Conservation (phyloP, 208 protist genomes). For the Acanthamoeba healyi region DNA sequence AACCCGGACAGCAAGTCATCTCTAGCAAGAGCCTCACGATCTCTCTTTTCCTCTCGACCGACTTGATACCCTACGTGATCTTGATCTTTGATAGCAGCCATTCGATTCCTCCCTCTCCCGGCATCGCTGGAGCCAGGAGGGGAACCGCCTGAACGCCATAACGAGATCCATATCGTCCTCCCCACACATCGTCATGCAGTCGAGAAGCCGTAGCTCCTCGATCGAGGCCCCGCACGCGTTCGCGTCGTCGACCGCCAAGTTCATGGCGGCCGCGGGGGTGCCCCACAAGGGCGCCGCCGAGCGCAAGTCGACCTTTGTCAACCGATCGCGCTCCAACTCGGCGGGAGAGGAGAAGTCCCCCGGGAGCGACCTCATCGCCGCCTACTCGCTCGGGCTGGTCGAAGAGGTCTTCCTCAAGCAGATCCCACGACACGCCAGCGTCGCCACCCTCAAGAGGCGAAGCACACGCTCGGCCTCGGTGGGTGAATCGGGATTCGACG, state of each 20-base stretch:
- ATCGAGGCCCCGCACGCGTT: not conserved
- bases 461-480: not conserved
- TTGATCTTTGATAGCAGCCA: too few species aligned
- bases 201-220: slow-evolving; percentile 24
- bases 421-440: not conserved
- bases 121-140: not conserved
- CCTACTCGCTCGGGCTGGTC: slow-evolving; percentile 24
- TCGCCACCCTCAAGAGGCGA: slow-evolving; percentile 4
- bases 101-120: too few species aligned
- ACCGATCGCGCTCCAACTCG: slow-evolving; percentile 1
- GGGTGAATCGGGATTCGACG: not conserved
- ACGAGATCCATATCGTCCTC: not conserved
- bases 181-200: not conserved
- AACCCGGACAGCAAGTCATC: too few species aligned
- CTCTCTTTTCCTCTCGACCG: too few species aligned
- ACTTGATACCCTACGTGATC: too few species aligned
- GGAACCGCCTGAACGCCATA: not conserved
- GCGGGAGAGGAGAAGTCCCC: not conserved
- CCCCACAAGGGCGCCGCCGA: not conserved
- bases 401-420: not conserved
- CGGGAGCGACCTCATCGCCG: slow-evolving; percentile 24
- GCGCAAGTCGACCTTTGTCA: not conserved
- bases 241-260: not conserved
- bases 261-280: not conserved
- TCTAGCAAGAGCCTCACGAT: too few species aligned